phyloP scores from a whole-genome alignment of 495 filamentous ascomycete genomes.

The Hyphodiscus hymeniophilus region DNA sequence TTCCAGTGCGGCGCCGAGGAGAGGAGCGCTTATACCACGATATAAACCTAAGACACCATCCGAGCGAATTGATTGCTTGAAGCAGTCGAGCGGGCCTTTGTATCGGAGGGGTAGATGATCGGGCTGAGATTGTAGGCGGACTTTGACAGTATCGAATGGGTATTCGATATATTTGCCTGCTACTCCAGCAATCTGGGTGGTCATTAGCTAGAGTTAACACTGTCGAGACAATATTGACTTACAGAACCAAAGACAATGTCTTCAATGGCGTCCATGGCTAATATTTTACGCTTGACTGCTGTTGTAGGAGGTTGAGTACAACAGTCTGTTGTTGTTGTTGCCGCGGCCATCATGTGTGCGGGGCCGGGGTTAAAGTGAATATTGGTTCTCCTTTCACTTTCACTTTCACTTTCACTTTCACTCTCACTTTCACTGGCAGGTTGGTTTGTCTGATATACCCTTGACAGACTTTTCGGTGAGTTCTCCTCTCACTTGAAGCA shows the following conservation, averaged over 20 bases:
- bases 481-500: background rate
- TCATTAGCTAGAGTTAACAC: constrained; percentile 9
- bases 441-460: background rate
- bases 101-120: constrained; percentile 76
- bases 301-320: background rate
- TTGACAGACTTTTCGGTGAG: background rate
- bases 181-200: constrained; percentile 66
- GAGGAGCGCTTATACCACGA: constrained; percentile 84
- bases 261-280: constrained; percentile 62
- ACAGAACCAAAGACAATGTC: constrained; percentile 82
- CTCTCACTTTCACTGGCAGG: too few relatives aligned
- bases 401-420: too few relatives aligned
- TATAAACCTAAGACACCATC: constrained; percentile 78
- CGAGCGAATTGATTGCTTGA: constrained; percentile 68
- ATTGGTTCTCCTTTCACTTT: background rate
- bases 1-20: constrained; percentile 87
- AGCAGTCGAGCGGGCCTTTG: constrained; percentile 85
- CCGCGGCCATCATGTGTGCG: constrained; percentile 11
- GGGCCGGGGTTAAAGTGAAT: background rate
- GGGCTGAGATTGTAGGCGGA: constrained; percentile 70
- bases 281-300: constrained; percentile 30
- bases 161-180: constrained; percentile 96
- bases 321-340: constrained; percentile 9
- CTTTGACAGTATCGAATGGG: constrained; percentile 98
- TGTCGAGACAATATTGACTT: constrained; percentile 26